Conservation (phyloP, 495 filamentous ascomycete genomes). For the Corynascus novoguineensis region DNA sequence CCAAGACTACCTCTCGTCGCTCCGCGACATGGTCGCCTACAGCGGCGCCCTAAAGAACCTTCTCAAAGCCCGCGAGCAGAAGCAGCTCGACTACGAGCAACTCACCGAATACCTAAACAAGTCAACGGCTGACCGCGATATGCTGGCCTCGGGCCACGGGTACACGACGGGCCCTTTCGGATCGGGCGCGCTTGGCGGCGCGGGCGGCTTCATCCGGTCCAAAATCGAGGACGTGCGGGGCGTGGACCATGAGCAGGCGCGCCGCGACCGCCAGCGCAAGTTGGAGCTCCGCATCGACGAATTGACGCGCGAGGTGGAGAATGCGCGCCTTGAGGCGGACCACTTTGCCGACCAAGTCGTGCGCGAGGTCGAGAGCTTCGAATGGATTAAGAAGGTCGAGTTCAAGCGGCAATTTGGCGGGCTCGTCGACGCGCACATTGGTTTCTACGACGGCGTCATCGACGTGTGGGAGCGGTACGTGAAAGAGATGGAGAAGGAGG, state of each 20-base stretch:
- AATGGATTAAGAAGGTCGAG: conserved; percentile 90
- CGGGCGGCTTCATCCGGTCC: conserved; percentile 83
- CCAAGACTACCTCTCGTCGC: conserved; percentile 84
- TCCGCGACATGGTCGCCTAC: conserved; percentile 93
- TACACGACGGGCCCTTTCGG: conserved; percentile 21
- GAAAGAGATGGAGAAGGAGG: conserved; percentile 74
- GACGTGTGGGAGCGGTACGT: conserved; percentile 89
- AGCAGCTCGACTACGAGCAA: conserved; percentile 95
- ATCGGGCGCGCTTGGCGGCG: conserved; percentile 43
- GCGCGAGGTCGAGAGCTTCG: conserved; percentile 86
- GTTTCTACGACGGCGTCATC: conserved; percentile 74
- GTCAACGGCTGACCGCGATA: conserved; percentile 80
- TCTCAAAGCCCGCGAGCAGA: conserved; percentile 90
- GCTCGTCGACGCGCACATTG: conserved; percentile 78
- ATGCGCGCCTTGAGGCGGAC: conserved; percentile 73
- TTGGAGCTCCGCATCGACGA: conserved; percentile 88
- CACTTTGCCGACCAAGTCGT: conserved; percentile 93
- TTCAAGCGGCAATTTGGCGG: conserved; percentile 80
- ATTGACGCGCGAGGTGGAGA: conserved; percentile 80
- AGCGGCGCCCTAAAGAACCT: conserved; percentile 75
- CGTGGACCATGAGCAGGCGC: conserved; percentile 89
- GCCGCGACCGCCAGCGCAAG: conserved; percentile 79
- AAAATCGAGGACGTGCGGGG: conserved; percentile 97
- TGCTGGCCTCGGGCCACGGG: conserved; percentile 59
- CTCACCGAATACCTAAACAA: conserved; percentile 93